Evolutionary conservation across 257 asterid species (phyloP), one percentile per base, ranked within the genome.

Genomic region (Primulina tabacum): DNA sequence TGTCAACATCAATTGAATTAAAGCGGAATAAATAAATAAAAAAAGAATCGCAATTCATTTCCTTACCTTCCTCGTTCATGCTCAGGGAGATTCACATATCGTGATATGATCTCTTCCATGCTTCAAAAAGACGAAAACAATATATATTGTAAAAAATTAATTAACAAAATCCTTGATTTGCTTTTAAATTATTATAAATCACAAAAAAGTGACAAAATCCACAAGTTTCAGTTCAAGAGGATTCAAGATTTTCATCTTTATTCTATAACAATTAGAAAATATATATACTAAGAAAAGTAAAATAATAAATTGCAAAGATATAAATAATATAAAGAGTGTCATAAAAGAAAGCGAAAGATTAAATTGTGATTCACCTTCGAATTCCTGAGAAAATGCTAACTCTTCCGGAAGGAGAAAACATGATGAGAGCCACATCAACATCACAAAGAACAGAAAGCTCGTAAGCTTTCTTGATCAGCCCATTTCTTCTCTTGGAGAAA

Each of bases 381-480:
- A 77, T 82, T 64, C 99, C 95, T 0, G 97, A 81, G 84, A 89
- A 93, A 43, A 82, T 64, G 80, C 97, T 87, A 53, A 85, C 83
- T 75, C 96, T 82, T 1, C 99, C 99, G 30, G 97, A 93, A 66
- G 99, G 99, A 16, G 99, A 93, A 55, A 93, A 93, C 97, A 90
- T 87, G 84, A 93, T 77, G 64, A 93, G 94, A 4, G 99, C 99
- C 0, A 93, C 91, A 77, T 93, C 99, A 50, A 90, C 96, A 81
- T 90, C 99, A 59, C 99, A 93, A 3, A 90, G 99, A 0, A 93
- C 97, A 80, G 99, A 93, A 64, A 93, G 95, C 30, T 93, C 99
- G 80, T 93, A 93, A 37, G 99, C 99, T 85, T 93, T 93, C 88
- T 93, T 93, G 43, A 93, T 83, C 9, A 93, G 90, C 11, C 99